These are phyloP conservation scores for Russula emetica DNA, from an alignment of 768 basidiomycete species.

Conservation along the genomic window DNA sequence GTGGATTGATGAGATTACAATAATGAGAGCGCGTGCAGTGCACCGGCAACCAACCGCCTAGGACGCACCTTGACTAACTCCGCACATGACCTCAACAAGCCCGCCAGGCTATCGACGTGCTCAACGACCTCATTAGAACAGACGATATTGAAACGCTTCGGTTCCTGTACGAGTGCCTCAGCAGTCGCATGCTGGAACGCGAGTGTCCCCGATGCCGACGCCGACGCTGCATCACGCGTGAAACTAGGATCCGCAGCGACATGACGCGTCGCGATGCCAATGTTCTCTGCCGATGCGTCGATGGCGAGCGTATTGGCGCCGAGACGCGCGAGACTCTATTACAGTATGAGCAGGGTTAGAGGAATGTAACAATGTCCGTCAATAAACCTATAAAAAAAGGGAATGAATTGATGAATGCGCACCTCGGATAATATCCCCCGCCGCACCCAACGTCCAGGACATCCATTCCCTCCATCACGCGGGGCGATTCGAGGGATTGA, in stretches of 20 bases:
- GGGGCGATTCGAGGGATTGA: no score
- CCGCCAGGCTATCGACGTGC: constrained; percentile 89
- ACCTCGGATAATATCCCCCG: constrained; percentile 89
- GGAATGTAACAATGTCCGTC: neutral
- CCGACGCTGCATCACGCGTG: no score
- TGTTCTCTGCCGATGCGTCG: no score
- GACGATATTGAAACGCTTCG: constrained; percentile 79
- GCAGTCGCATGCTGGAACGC: constrained; percentile 70
- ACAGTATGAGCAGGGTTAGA: no score
- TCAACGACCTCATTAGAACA: constrained; percentile 98
- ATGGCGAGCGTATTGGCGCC: no score
- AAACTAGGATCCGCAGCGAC: no score
- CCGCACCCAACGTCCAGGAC: constrained; percentile 94
- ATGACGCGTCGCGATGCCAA: no score
- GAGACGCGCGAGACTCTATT: constrained; percentile 78
- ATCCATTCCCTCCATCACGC: constrained; percentile 56
- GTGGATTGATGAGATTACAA: no score
- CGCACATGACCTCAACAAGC: constrained; percentile 78
- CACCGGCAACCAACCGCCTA: no score
- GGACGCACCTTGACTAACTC: constrained; percentile 76
- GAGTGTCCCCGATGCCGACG: constrained; percentile 22
- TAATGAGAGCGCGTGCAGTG: neutral
- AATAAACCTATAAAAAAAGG: neutral
- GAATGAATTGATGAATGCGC: constrained; percentile 23
- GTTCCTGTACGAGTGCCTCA: constrained; percentile 63